phyloP scores from a whole-genome alignment of 257 asterid genomes.

The Scutellaria barbata region DNA sequence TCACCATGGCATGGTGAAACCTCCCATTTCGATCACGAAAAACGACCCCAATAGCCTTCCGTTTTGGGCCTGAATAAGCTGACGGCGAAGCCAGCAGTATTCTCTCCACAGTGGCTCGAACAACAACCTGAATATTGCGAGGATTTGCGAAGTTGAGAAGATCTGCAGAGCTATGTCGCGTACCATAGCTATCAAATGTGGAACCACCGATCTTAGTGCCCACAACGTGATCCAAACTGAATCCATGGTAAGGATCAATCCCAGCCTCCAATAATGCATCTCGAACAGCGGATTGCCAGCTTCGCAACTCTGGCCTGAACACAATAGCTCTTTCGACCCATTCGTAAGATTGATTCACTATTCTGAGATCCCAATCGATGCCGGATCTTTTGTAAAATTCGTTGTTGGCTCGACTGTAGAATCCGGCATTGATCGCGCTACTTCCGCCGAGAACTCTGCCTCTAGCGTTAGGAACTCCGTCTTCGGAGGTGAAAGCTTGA shows the following conservation, averaged over 20 bases:
- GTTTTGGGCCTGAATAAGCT: constrained; percentile 27
- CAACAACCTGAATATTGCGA: constrained; percentile 60
- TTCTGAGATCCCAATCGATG: constrained; percentile 57
- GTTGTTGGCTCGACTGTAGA: constrained; percentile 47
- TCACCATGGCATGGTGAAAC: constrained; percentile 78
- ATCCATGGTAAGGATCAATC: constrained; percentile 71
- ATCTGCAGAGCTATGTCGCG: constrained; percentile 80
- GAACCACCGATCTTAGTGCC: constrained; percentile 97
- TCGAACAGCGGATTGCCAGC: constrained; percentile 80
- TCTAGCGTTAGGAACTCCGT: constrained; percentile 84
- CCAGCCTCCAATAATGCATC: constrained; percentile 84
- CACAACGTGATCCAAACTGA: constrained; percentile 65
- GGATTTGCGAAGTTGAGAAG: constrained; percentile 68
- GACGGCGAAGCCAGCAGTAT: constrained; percentile 50
- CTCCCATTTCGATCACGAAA: constrained; percentile 60
- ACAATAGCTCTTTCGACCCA: constrained; percentile 89
- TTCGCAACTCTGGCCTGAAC: constrained; percentile 72
- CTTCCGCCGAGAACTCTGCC: constrained; percentile 98
- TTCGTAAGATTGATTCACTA: constrained; percentile 76
- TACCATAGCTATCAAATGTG: constrained; percentile 70
- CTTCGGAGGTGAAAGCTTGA: constrained; percentile 80
- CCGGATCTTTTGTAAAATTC: constrained; percentile 52
- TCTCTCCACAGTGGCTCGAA: constrained; percentile 75
- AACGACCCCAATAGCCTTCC: constrained; percentile 68
- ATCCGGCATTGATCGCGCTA: constrained; percentile 85